Base-by-base conservation (phyloP, 306 rosid genomes). In the Quercus berberidifolia region DNA sequence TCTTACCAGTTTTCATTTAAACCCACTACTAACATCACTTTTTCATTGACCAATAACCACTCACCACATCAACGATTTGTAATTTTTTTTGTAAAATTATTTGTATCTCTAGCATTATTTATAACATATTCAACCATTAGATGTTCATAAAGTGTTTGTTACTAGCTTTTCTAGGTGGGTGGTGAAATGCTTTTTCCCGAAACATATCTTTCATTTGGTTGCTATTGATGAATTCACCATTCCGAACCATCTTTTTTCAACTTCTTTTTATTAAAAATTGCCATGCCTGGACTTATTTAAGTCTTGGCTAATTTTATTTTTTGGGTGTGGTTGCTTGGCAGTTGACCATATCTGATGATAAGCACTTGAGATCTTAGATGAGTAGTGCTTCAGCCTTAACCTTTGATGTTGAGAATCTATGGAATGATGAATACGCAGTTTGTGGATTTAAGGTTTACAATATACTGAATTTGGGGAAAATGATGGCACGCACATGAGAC, bases 171-270 rank as follows among this genome's bases (percentile, higher is more conserved):
- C 28, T 14, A 17, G 30, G 31, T 35, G 74, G 80, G 82, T 83
- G 89, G 85, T 73, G 93, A 82, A 80, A 78, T 80, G 60, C 74
- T 73, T 85, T 76, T 73, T 54, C 77, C 73, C 74, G 79, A 84
- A 83, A 73, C 68, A 73, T 85, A 54, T 77, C 85, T 81, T 77
- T 81, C 81, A 84, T 78, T 69, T 85, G 75, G 69, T 41, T 79
- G 79, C 85, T 73, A 86, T 81, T 87, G 82, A 78, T 69, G 43
- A 76, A 76, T 80, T 81, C 64, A 85, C 77, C 84, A 83, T 85
- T 85, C 80, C 65, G 60, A 84, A 80, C 80, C 76, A 30, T 21
- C 68, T 65, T 65, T 86, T 35, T 71, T 7, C 35, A 3, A 46
- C 23, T 71, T 68, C 3, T n/a, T 65, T 33, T 65, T 12, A 63